phyloP scores from a whole-genome alignment of 2,329 filamentous ascomycete genomes.

The Knufia petricola region DNA sequence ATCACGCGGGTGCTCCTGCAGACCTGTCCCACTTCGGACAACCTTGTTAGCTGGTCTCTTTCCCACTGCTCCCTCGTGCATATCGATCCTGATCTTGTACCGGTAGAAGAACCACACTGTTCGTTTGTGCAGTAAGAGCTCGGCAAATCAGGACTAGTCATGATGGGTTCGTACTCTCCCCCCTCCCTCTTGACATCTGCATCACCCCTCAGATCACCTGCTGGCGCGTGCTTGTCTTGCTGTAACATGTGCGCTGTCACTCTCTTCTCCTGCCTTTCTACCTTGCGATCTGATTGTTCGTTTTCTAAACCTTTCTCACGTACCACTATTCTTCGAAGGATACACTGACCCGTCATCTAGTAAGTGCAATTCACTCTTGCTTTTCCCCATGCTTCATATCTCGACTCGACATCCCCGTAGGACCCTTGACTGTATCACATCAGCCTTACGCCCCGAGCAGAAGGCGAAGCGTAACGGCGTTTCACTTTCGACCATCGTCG shows the following conservation, averaged over 20 bases:
- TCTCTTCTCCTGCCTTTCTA: slow-evolving; percentile 11
- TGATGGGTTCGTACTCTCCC: slow-evolving; percentile 25
- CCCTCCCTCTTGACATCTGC: slow-evolving; percentile 16
- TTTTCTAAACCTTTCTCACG: slow-evolving; percentile 9
- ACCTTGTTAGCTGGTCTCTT: slow-evolving; percentile 24
- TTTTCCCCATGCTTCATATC: background rate
- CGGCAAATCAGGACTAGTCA: slow-evolving; percentile 14
- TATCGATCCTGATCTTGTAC: slow-evolving; percentile 25
- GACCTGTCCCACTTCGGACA: slow-evolving; percentile 22
- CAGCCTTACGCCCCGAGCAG: background rate
- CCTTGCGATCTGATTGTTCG: slow-evolving; percentile 15
- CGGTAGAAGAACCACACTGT: slow-evolving; percentile 23
- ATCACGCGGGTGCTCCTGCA: slow-evolving; percentile 11
- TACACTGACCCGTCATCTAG: slow-evolving; percentile 13
- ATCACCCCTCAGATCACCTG: slow-evolving; percentile 21
- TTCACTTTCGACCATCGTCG: background rate
- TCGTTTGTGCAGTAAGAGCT: slow-evolving; percentile 10
- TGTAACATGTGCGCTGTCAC: slow-evolving; percentile 10
- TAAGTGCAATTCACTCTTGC: background rate
- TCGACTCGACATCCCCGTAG: background rate
- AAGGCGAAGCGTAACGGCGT: background rate
- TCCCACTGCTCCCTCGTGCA: slow-evolving; percentile 23
- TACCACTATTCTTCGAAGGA: background rate
- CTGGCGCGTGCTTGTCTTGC: slow-evolving; percentile 15
- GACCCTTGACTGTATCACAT: background rate